These are phyloP conservation scores for Zymoseptoria tritici DNA, from an alignment of 2,329 filamentous ascomycete genomes.

Conservation along the genomic window DNA sequence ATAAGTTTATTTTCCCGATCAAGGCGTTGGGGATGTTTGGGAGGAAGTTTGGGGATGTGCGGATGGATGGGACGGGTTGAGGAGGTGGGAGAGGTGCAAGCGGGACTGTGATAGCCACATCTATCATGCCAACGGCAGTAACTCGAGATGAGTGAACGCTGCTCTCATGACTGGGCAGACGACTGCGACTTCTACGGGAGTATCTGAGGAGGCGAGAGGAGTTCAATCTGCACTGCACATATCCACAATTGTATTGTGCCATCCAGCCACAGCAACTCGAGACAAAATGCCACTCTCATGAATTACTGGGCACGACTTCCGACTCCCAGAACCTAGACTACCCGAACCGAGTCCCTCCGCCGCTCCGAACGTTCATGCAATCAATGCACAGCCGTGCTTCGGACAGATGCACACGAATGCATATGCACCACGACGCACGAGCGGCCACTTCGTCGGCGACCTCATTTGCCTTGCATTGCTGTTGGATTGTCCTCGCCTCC, in stretches of 20 bases:
- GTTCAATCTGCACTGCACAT: neutral
- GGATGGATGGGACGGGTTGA: slow-evolving; percentile 10
- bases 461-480: neutral
- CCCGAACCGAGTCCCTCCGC: neutral
- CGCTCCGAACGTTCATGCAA: neutral
- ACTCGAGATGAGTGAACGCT: neutral
- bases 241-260: no score
- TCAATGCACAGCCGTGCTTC: neutral
- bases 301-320: no score
- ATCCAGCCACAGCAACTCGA: no score
- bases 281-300: no score
- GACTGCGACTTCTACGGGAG: no score
- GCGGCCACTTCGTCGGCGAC: neutral
- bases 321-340: neutral
- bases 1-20: slow-evolving; percentile 93
- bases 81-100: slow-evolving; percentile 3
- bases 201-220: no score
- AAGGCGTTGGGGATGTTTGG: slow-evolving; percentile 90
- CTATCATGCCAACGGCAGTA: neutral
- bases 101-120: neutral
- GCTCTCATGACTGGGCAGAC: no score
- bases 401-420: neutral
- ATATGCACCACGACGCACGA: neutral
- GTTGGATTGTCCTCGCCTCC: neutral
- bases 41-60: slow-evolving; percentile 58